Evolutionary conservation across 306 rosid species (phyloP).

Genomic region (Sindora glabra): DNA sequence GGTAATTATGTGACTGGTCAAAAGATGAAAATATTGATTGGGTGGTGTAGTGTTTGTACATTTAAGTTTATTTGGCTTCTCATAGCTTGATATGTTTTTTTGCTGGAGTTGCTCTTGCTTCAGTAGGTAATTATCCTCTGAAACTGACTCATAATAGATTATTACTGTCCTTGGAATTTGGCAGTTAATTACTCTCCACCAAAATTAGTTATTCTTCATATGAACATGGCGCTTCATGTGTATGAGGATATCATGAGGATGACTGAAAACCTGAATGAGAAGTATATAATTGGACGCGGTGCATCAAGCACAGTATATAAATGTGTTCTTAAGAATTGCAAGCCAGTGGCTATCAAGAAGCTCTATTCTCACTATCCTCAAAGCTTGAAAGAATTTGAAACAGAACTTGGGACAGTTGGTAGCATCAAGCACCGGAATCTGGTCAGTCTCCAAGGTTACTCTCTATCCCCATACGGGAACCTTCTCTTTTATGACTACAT

Average conservation of each 20-base stretch:
- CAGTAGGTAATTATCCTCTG: no score
- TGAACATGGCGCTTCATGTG: conserved; percentile 95
- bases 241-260: conserved; percentile 94
- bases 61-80: no score
- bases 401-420: conserved; percentile 83
- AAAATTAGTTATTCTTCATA: conserved; percentile 83
- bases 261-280: conserved; percentile 87
- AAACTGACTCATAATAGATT: no score
- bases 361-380: conserved; percentile 76
- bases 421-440: conserved; percentile 94
- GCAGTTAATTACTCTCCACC: conserved; percentile 66
- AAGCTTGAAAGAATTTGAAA: conserved; percentile 71
- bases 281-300: conserved; percentile 82
- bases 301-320: conserved; percentile 96
- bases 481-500: conserved; percentile 95
- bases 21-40: no score
- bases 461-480: conserved; percentile 75
- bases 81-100: no score
- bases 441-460: conserved; percentile 88
- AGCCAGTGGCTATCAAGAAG: conserved; percentile 86
- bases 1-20: no score
- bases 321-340: conserved; percentile 88
- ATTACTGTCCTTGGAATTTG: conserved; percentile 24
- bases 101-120: no score
- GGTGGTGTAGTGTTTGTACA: no score